Conservation (phyloP, 2,329 filamentous ascomycete genomes). For the Rutstroemia sp. region DNA sequence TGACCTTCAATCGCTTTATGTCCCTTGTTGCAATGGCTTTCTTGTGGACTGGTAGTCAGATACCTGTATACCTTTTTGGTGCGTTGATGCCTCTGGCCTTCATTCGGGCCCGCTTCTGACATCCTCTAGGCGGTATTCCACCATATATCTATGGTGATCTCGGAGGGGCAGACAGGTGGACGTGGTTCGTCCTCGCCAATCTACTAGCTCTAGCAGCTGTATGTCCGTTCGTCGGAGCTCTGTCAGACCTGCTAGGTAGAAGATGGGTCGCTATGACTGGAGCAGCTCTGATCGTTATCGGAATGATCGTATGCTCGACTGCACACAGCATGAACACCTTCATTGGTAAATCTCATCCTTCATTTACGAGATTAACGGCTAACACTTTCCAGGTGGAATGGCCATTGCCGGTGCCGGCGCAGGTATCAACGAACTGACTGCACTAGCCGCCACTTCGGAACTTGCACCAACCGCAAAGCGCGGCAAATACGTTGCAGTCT, state of each 20-base stretch:
- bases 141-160: slow-evolving; percentile 51
- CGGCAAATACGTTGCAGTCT: slow-evolving; percentile 49
- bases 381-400: slow-evolving; percentile 35
- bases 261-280: slow-evolving; percentile 51
- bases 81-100: not conserved
- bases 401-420: slow-evolving; percentile 55
- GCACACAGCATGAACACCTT: slow-evolving; percentile 52
- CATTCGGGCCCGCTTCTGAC: not conserved
- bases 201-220: slow-evolving; percentile 49
- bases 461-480: slow-evolving; percentile 58
- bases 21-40: slow-evolving; percentile 51
- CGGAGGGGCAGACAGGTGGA: slow-evolving; percentile 40
- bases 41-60: slow-evolving; percentile 53
- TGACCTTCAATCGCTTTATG: slow-evolving; percentile 53
- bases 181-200: slow-evolving; percentile 37
- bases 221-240: slow-evolving; percentile 57
- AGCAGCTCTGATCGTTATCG: slow-evolving; percentile 45
- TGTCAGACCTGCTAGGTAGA: slow-evolving; percentile 57
- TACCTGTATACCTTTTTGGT: slow-evolving; percentile 49
- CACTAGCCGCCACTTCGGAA: slow-evolving; percentile 60
- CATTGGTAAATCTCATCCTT: slow-evolving; percentile 39
- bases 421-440: slow-evolving; percentile 61
- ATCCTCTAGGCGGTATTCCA: slow-evolving; percentile 35
- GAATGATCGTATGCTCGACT: slow-evolving; percentile 51
- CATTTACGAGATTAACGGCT: not conserved